These are phyloP conservation scores for Mortierella sp. DNA, from an alignment of 371 early-diverging fungal species.

Conservation along the genomic window DNA sequence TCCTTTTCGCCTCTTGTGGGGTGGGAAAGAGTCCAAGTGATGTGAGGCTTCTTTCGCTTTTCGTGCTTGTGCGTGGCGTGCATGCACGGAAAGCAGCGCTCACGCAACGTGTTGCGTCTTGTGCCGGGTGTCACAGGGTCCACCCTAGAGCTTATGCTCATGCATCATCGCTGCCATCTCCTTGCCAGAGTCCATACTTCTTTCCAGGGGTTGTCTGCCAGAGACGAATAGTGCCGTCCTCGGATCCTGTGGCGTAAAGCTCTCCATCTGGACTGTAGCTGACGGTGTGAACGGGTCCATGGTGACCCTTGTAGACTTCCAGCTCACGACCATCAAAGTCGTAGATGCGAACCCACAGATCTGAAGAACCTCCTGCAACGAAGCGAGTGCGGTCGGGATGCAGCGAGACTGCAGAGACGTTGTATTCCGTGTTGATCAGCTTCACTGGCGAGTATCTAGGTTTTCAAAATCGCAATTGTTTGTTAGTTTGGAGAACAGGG, in stretches of 20 bases:
- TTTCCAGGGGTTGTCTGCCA: constrained; percentile 82
- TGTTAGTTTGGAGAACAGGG: background rate
- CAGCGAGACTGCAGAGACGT: constrained; percentile 80
- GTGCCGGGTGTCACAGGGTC: too few species aligned
- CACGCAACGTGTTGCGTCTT: too few species aligned
- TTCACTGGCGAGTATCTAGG: constrained; percentile 62
- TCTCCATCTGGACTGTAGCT: constrained; percentile 92
- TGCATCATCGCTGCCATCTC: constrained; percentile 54
- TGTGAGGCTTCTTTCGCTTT: too few species aligned
- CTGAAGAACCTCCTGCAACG: constrained; percentile 80
- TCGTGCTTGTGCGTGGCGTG: too few species aligned
- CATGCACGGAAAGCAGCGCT: too few species aligned
- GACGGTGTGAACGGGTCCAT: constrained; percentile 87
- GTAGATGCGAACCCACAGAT: constrained; percentile 84
- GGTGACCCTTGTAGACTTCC: constrained; percentile 89
- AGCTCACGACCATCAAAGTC: constrained; percentile 79
- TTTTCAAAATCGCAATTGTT: background rate
- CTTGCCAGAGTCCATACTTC: constrained; percentile 81
- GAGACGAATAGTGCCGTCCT: constrained; percentile 82
- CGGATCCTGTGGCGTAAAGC: constrained; percentile 89
- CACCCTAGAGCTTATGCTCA: too few species aligned
- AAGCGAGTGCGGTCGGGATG: constrained; percentile 81
- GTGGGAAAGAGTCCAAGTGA: too few species aligned
- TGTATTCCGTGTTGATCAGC: constrained; percentile 67
- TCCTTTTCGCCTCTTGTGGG: too few species aligned